Base-by-base conservation (phyloP, 257 asterid genomes). In the Solanum boliviense region DNA sequence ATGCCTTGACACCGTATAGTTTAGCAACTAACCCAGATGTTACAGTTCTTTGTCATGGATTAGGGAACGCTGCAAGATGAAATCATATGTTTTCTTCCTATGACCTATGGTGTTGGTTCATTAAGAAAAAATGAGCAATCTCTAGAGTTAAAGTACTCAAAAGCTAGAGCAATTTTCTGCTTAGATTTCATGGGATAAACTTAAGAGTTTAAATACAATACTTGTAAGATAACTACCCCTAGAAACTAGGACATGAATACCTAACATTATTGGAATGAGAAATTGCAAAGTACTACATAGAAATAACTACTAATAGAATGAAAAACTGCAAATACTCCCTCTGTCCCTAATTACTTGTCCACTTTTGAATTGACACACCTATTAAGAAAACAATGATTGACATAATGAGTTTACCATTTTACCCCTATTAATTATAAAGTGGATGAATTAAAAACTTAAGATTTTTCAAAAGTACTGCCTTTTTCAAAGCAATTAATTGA, bases 391-490 rank as follows among this genome's bases (percentile, higher is more conserved):
- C 48, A 41, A 41, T 41, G 48, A 41, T 41, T 10, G 48, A 41
- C 46, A 41, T 41, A 41, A 0, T 41, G 48, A 41, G 48, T 41
- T 41, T 0, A 41, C 15, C 15, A 41, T 41, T 41, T 41, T 41
- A 41, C 15, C 15, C 48, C 15, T 41, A 41, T 41, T 41, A 41
- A 41, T 11, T 41, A 41, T 41, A 41, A 39, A 9, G 48, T 41
- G 2, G 48, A 41, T 41, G 48, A 41, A 41, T 41, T 41, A 41
- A 41, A 41, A 41, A 41, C 48, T 41, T 41, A 41, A 11, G 15
- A 41, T 11, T 41, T 41, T 41, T 0, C 0, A 11, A 0, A 11
- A 41, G 15, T 41, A 41, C 15, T 41, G 0, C 48, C 0, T 41
- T 0, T 41, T 41, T 41, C 48, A 41, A 41, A 41, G 48, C 5